Conservation (phyloP, 1,139 yeast genomes). For the Lodderomyces jiufengensis region DNA sequence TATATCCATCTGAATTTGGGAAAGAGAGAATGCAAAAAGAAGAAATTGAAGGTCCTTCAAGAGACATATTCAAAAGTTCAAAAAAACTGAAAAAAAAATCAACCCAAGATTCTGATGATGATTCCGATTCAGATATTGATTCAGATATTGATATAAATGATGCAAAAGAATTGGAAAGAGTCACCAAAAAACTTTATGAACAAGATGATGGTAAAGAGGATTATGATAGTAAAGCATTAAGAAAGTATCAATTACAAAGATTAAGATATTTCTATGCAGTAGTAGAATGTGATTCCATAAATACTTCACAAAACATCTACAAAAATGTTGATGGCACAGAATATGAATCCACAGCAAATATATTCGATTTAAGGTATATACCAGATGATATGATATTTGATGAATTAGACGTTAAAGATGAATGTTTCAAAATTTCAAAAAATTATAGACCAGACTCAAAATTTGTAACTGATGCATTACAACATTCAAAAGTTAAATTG, state of each 20-base stretch:
- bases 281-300: conserved; percentile 74
- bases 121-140: conserved; percentile 37
- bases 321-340: conserved; percentile 92
- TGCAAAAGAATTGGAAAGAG: conserved; percentile 43
- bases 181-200: conserved; percentile 66
- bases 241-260: conserved; percentile 84
- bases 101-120: conserved; percentile 8
- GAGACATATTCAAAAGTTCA: conserved; percentile 61
- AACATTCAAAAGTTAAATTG: conserved; percentile 86
- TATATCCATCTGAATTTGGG: conserved; percentile 94
- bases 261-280: conserved; percentile 89
- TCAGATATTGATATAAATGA: conserved; percentile 44
- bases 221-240: conserved; percentile 64
- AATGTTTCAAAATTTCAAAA: conserved; percentile 67
- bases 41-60: conserved; percentile 90
- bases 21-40: conserved; percentile 89
- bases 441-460: conserved; percentile 72
- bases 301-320: conserved; percentile 73
- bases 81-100: conserved; percentile 20
- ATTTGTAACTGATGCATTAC: conserved; percentile 90
- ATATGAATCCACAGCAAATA: conserved; percentile 92
- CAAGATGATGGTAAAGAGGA: conserved; percentile 72
- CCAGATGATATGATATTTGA: conserved; percentile 91
- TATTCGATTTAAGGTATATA: conserved; percentile 86
- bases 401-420: conserved; percentile 66